Percentiles rank a stretch among this genome's conserved stretches.
phyloP scores from a whole-genome alignment of 768 basidiomycete genomes.

The Nidularia pulvinata region DNA sequence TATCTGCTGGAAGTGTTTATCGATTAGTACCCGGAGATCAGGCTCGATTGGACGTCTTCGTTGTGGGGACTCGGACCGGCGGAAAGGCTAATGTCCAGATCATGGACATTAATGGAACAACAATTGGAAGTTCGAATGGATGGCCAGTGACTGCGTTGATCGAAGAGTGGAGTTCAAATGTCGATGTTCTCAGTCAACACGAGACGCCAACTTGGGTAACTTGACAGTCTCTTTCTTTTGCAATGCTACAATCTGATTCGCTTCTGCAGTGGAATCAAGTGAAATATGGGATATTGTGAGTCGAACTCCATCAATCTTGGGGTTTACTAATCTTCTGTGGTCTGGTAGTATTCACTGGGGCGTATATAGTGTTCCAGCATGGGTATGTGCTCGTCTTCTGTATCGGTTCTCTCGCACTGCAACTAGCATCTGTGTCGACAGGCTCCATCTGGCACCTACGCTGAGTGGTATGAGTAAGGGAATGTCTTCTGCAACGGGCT shows the following conservation, averaged over 20 bases:
- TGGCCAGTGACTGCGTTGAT: slow-evolving; percentile 36
- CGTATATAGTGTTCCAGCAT: slow-evolving; percentile 46
- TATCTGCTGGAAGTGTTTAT: slow-evolving; percentile 34
- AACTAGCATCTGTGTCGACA: slow-evolving; percentile 6
- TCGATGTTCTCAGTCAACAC: slow-evolving; percentile 31
- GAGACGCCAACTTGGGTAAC: slow-evolving; percentile 57
- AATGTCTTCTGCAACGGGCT: no score
- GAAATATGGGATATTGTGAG: slow-evolving; percentile 60
- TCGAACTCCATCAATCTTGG: background rate
- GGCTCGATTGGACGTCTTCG: slow-evolving; percentile 43
- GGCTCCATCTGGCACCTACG: slow-evolving; percentile 38
- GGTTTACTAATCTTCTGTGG: slow-evolving; percentile 1
- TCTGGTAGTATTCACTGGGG: slow-evolving; percentile 47
- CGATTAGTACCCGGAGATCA: slow-evolving; percentile 55
- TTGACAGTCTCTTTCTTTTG: background rate
- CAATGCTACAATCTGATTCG: no score
- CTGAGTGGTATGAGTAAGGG: slow-evolving; percentile 57
- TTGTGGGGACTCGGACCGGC: slow-evolving; percentile 26
- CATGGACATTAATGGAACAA: background rate
- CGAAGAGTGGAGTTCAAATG: slow-evolving; percentile 32
- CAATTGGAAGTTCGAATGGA: slow-evolving; percentile 26
- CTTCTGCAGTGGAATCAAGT: slow-evolving; percentile 41
- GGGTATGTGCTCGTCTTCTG: slow-evolving; percentile 13
- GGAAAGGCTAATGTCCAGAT: slow-evolving; percentile 29
- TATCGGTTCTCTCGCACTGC: background rate